A percentile compares a stretch with the other conserved stretches of the same genome.
Conservation (phyloP, 768 basidiomycete genomes). For the Kwoniella bestiolae region DNA sequence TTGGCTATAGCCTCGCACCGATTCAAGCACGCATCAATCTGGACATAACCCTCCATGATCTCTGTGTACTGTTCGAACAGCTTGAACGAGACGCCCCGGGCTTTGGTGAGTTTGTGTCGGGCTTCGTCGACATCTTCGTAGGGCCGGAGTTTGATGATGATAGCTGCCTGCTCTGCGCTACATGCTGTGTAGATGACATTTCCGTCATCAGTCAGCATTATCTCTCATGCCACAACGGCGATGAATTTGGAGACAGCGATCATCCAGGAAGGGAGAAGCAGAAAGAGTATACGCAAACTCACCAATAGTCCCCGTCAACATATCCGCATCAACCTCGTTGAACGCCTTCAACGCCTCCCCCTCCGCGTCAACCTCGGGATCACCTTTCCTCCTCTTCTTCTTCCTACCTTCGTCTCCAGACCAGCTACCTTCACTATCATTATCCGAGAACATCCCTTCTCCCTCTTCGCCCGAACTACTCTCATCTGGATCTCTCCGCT, state of each 20-base stretch:
- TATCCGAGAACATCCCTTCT: slow-evolving; percentile 22
- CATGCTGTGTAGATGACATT: slow-evolving; percentile 61
- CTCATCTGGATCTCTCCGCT: slow-evolving; percentile 48
- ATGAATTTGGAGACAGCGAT: no score
- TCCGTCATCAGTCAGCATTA: not conserved
- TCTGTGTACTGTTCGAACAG: slow-evolving; percentile 88
- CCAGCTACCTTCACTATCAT: slow-evolving; percentile 45
- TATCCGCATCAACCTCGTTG: slow-evolving; percentile 58
- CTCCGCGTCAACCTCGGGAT: slow-evolving; percentile 50
- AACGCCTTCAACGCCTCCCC: slow-evolving; percentile 59
- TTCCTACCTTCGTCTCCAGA: slow-evolving; percentile 41
- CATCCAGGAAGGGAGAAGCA: no score
- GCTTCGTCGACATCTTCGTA: slow-evolving; percentile 78
- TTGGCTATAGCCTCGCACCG: slow-evolving; percentile 86
- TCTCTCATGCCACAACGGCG: no score
- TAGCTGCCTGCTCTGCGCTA: slow-evolving; percentile 74
- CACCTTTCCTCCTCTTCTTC: slow-evolving; percentile 41
- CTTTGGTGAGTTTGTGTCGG: slow-evolving; percentile 78
- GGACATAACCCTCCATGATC: slow-evolving; percentile 75
- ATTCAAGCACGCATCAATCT: slow-evolving; percentile 84
- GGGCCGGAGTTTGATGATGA: slow-evolving; percentile 77
- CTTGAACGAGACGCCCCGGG: slow-evolving; percentile 87
- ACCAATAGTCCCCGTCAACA: slow-evolving; percentile 61
- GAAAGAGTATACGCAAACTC: no score
- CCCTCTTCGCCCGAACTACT: slow-evolving; percentile 31